Evolutionary conservation across 257 asterid genomes (phyloP).

Genomic region (Jaltomata sinuosa): DNA sequence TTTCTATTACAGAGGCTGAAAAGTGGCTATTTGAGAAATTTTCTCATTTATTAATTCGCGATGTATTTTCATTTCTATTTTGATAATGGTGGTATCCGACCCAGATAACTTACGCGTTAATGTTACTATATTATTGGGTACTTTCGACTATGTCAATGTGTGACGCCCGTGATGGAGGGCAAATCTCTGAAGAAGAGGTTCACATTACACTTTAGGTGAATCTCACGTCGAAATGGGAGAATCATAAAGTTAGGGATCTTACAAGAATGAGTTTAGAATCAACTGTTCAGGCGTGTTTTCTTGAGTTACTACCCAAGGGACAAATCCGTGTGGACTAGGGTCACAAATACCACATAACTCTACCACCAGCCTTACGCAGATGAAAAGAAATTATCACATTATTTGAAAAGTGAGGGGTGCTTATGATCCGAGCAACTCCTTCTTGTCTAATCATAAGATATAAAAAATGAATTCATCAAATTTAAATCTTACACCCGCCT

Average conservation of each 20-base stretch:
- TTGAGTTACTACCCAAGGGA: neutral
- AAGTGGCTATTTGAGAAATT: too few species aligned
- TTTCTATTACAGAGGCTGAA: too few species aligned
- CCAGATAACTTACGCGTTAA: neutral
- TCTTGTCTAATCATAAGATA: too few species aligned
- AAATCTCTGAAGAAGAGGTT: neutral
- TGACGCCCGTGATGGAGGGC: neutral
- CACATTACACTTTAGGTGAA: too few species aligned
- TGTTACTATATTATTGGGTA: neutral
- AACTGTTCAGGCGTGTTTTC: rapidly evolving
- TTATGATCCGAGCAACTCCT: too few species aligned
- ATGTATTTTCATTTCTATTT: neutral
- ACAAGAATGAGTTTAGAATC: neutral
- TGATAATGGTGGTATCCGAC: rapidly evolving
- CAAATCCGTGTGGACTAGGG: neutral
- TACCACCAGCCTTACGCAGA: too few species aligned
- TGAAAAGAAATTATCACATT: too few species aligned
- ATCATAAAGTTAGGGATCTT: neutral
- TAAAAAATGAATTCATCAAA: too few species aligned
- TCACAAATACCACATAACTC: too few species aligned
- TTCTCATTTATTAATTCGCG: neutral
- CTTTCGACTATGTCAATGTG: neutral
- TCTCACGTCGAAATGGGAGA: too few species aligned
- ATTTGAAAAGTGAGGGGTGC: too few species aligned
- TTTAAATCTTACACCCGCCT: too few species aligned